Percentiles rank a stretch among this genome's conserved stretches.
These are phyloP conservation scores for Exophiala calicioides DNA, from an alignment of 2,329 filamentous ascomycete species.

Conservation along the genomic window DNA sequence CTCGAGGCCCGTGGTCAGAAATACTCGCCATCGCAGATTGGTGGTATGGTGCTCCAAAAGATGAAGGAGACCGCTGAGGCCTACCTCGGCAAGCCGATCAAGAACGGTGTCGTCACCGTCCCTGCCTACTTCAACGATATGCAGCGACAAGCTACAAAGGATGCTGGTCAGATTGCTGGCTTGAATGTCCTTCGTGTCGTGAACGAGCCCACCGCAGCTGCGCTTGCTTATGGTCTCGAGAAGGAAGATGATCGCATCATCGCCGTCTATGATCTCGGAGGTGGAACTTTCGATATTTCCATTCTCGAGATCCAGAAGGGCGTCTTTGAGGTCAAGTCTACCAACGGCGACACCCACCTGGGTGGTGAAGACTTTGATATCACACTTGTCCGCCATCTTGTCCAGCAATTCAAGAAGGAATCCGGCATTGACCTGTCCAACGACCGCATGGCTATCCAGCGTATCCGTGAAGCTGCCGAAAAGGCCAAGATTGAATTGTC, in stretches of 20 bases:
- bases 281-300: conserved; percentile 99
- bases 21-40: conserved; percentile 97
- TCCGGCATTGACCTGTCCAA: conserved; percentile 83
- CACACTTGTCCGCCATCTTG: conserved; percentile 86
- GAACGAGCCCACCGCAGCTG: conserved; percentile 95
- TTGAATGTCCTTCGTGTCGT: conserved; percentile 96
- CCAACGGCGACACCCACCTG: conserved; percentile 97
- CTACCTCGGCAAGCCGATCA: conserved; percentile 84
- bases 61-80: conserved; percentile 99
- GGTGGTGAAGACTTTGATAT: conserved; percentile 99
- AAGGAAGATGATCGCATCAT: conserved; percentile 89
- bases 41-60: conserved; percentile 94
- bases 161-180: conserved; percentile 93
- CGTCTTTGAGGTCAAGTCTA: conserved; percentile 98
- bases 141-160: conserved; percentile 96
- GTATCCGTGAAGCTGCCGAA: conserved; percentile 97
- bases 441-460: conserved; percentile 98
- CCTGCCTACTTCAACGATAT: conserved; percentile 99
- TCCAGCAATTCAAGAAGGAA: conserved; percentile 95
- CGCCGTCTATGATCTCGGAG: conserved; percentile 95
- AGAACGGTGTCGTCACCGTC: conserved; percentile 96
- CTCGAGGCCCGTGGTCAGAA: conserved; percentile 89
- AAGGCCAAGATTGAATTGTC: conserved; percentile 99
- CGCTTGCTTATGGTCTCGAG: conserved; percentile 92
- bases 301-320: conserved; percentile 96